Conservation (phyloP, 306 rosid species). For the Inga leiocalycina region DNA sequence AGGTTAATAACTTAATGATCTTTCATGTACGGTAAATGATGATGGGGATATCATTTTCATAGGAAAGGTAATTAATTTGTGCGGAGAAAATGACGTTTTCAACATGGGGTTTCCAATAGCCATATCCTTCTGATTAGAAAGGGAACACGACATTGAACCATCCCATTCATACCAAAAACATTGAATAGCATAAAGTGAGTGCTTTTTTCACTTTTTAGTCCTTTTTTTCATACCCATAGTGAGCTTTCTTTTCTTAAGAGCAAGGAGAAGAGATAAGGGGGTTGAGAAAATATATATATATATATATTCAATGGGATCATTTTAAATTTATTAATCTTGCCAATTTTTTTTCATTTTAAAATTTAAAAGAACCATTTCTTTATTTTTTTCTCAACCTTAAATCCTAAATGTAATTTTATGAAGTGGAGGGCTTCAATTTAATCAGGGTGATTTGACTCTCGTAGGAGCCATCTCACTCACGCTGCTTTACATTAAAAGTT, state of each 20-base stretch:
- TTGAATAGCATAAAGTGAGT: not conserved
- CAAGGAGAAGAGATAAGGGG: not conserved
- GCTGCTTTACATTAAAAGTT: no score
- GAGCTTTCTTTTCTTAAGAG: not conserved
- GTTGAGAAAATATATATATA: not conserved
- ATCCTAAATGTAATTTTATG: no score
- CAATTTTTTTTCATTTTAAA: no score
- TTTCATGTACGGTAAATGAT: constrained; percentile 2
- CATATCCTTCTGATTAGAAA: not conserved
- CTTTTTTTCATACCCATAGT: not conserved
- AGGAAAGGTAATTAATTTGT: not conserved
- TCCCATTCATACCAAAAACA: not conserved
- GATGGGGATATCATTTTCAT: constrained; percentile 16
- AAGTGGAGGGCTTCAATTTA: not conserved
- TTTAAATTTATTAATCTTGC: no score
- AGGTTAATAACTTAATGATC: not conserved
- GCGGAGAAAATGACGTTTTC: not conserved
- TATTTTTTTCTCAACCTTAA: no score
- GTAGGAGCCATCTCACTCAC: no score
- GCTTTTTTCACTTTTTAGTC: not conserved
- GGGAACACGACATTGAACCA: not conserved
- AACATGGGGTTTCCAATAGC: not conserved
- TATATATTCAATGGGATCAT: no score
- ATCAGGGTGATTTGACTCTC: no score
- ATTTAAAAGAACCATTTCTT: no score